Conservation (phyloP, 306 rosid genomes). For the Medicago truncatula region MtrunA17r5.0-ANR NC_053044.1:40215501-40216000, state of each 20-base stretch:
- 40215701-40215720: constrained; percentile 22
- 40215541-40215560: constrained; percentile 13
- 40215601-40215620: constrained; percentile 16
- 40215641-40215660: not conserved
- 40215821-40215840: constrained; percentile 29
- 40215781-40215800: constrained; percentile 19
- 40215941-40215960: constrained; percentile 22
- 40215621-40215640: constrained; percentile 17
- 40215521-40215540: constrained; percentile 21
- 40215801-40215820: constrained; percentile 22
- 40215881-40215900: constrained; percentile 16
- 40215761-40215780: constrained; percentile 2
- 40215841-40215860: constrained; percentile 21
- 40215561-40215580: constrained; percentile 24
- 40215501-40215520: constrained; percentile 1
- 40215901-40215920: not conserved
- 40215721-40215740: constrained; percentile 23
- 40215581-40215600: constrained; percentile 26
- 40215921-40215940: constrained; percentile 10
- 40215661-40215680: constrained; percentile 26
- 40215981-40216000: constrained; percentile 23
- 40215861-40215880: constrained; percentile 16
- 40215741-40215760: not conserved
- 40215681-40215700: constrained; percentile 19
- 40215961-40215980: constrained; percentile 3